phyloP scores from a whole-genome alignment of 2,329 filamentous ascomycete species.

The Epichloe uncinata region DNA sequence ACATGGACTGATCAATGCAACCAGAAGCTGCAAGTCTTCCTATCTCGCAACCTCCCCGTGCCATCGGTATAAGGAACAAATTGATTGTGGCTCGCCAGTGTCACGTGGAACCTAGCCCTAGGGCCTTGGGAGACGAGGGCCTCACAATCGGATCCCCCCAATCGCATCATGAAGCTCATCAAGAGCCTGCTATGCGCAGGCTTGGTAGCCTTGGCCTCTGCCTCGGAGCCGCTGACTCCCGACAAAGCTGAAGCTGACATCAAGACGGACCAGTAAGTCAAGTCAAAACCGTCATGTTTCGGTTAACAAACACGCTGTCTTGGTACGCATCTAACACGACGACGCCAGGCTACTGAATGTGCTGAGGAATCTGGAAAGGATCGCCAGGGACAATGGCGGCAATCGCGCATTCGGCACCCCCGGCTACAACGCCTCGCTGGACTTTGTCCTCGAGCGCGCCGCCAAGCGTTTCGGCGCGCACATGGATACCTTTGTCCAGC shows the following conservation, averaged over 20 bases:
- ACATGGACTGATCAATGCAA: too few relatives aligned
- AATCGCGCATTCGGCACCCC: conserved; percentile 47
- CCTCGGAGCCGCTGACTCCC: conserved; percentile 19
- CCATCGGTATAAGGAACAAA: too few relatives aligned
- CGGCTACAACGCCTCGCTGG: conserved; percentile 43
- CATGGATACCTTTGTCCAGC: conserved; percentile 31
- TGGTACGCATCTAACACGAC: background rate
- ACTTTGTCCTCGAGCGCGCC: conserved; percentile 39
- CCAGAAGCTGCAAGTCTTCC: too few relatives aligned
- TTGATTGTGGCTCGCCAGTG: background rate
- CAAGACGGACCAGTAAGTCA: conserved; percentile 22
- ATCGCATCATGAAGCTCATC: conserved; percentile 10
- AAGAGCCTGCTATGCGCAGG: conserved; percentile 6
- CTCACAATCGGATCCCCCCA: too few relatives aligned
- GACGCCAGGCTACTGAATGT: conserved; percentile 32
- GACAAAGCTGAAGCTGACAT: conserved; percentile 28
- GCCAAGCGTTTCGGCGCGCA: conserved; percentile 25
- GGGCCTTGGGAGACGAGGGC: too few relatives aligned
- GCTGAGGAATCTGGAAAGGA: conserved; percentile 40
- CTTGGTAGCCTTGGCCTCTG: conserved; percentile 13
- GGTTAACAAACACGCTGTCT: background rate
- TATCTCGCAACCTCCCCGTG: too few relatives aligned
- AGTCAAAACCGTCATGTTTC: background rate
- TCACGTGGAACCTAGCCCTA: background rate
- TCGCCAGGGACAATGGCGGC: conserved; percentile 40